These are phyloP conservation scores for Didymella segeticola DNA, from an alignment of 2,329 filamentous ascomycete genomes.

Conservation along the genomic window DNA sequence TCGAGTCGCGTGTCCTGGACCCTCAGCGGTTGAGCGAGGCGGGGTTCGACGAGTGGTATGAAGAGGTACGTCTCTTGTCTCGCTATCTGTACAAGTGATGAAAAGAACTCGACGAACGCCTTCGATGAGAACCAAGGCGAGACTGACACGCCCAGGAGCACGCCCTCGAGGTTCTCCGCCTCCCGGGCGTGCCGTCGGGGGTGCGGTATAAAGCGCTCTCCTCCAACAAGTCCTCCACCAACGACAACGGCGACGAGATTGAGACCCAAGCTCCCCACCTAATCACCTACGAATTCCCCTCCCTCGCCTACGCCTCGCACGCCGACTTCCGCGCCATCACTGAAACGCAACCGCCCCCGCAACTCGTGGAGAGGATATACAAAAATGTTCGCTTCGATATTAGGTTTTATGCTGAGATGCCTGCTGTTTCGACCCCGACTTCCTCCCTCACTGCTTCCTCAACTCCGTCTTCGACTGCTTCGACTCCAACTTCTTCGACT, in stretches of 20 bases:
- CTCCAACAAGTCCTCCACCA: no score
- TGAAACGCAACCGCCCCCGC: not conserved
- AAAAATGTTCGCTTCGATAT: not conserved
- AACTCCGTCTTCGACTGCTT: no score
- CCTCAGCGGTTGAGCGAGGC: not conserved
- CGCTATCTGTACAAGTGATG: no score
- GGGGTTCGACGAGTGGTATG: constrained; percentile 7
- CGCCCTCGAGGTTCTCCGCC: constrained; percentile 7
- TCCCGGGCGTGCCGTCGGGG: constrained; percentile 9
- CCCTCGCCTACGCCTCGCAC: not conserved
- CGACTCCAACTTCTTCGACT: no score
- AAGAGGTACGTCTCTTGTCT: not conserved
- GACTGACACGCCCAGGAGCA: constrained; percentile 4
- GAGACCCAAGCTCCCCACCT: not conserved
- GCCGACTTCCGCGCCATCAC: not conserved
- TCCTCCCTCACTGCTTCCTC: no score
- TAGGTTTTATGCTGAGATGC: constrained; percentile 1
- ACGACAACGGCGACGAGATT: no score
- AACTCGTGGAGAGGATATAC: not conserved
- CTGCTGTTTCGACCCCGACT: no score
- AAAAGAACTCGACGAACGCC: not conserved
- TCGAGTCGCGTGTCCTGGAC: not conserved
- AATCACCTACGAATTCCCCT: constrained; percentile 9
- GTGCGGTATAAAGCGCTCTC: not conserved
- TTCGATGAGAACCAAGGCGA: no score